phyloP scores from a whole-genome alignment of 768 basidiomycete species.

The Suillus variegatus region DNA sequence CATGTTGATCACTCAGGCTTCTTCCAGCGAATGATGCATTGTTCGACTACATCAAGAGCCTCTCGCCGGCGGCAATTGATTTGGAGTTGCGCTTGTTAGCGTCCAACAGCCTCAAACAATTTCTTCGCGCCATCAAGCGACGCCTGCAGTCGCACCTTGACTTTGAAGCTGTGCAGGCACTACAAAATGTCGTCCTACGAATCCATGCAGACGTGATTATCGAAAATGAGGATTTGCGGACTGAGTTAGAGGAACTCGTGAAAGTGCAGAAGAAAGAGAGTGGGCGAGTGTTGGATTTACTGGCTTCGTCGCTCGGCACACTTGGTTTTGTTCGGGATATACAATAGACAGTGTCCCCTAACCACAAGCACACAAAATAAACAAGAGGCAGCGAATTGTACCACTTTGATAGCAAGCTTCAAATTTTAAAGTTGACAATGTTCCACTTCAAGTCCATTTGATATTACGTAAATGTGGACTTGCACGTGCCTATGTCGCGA shows the following conservation, averaged over 20 bases:
- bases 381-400: background rate
- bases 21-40: slow-evolving; percentile 68
- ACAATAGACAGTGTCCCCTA: slow-evolving; percentile 33
- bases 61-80: slow-evolving; percentile 91
- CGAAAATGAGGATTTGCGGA: slow-evolving; percentile 63
- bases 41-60: slow-evolving; percentile 80
- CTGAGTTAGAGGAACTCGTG: slow-evolving; percentile 57
- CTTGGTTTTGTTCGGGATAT: slow-evolving; percentile 75
- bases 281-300: slow-evolving; percentile 71
- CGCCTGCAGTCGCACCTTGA: slow-evolving; percentile 81
- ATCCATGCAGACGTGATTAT: slow-evolving; percentile 84
- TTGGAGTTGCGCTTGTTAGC: slow-evolving; percentile 84
- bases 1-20: slow-evolving; percentile 8
- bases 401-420: background rate
- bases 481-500: slow-evolving; percentile 22
- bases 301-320: slow-evolving; percentile 74
- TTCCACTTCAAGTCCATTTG: background rate
- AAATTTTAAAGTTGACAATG: no score
- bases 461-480: background rate
- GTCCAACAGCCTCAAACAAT: slow-evolving; percentile 60
- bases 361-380: background rate
- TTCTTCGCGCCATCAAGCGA: slow-evolving; percentile 71
- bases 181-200: slow-evolving; percentile 81
- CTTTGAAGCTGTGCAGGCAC: slow-evolving; percentile 93
- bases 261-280: slow-evolving; percentile 77